phyloP scores from a whole-genome alignment of 2,329 filamentous ascomycete species.

The Penicillium concentricum region DNA sequence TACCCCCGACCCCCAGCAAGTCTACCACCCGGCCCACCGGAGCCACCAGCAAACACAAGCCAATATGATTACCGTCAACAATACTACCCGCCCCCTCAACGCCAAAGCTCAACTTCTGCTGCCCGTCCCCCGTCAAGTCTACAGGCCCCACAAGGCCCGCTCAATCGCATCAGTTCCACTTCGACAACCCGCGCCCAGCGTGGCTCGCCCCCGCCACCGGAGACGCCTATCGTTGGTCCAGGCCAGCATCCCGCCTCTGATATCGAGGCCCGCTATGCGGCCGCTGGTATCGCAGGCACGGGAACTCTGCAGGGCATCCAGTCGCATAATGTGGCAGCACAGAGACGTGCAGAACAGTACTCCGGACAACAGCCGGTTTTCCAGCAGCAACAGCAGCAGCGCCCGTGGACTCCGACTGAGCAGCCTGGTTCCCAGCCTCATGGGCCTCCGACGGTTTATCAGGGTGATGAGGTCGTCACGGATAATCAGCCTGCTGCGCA shows the following conservation, averaged over 20 bases:
- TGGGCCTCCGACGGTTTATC: conserved; percentile 87
- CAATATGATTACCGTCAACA: conserved; percentile 59
- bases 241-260: conserved; percentile 70
- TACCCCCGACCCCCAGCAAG: conserved; percentile 39
- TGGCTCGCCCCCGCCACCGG: conserved; percentile 90
- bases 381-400: conserved; percentile 41
- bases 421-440: conserved; percentile 80
- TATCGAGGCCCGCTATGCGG: conserved; percentile 88
- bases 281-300: conserved; percentile 83
- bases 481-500: conserved; percentile 39
- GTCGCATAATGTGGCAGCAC: conserved; percentile 74
- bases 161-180: conserved; percentile 70
- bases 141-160: conserved; percentile 45
- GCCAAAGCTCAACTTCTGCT: conserved; percentile 29
- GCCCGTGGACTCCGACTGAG: conserved; percentile 96
- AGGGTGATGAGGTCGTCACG: conserved; percentile 71
- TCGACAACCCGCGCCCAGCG: conserved; percentile 89
- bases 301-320: conserved; percentile 75
- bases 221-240: conserved; percentile 79
- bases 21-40: conserved; percentile 38
- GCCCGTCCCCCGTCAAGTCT: conserved; percentile 34
- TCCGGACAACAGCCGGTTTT: conserved; percentile 48
- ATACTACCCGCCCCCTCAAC: conserved; percentile 58
- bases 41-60: conserved; percentile 30
- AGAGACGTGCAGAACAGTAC: conserved; percentile 80